Evolutionary conservation across 2,329 filamentous ascomycete genomes (phyloP), one percentile per base, ranked within the genome.

Genomic region (Verticillium klebahnii): DNA sequence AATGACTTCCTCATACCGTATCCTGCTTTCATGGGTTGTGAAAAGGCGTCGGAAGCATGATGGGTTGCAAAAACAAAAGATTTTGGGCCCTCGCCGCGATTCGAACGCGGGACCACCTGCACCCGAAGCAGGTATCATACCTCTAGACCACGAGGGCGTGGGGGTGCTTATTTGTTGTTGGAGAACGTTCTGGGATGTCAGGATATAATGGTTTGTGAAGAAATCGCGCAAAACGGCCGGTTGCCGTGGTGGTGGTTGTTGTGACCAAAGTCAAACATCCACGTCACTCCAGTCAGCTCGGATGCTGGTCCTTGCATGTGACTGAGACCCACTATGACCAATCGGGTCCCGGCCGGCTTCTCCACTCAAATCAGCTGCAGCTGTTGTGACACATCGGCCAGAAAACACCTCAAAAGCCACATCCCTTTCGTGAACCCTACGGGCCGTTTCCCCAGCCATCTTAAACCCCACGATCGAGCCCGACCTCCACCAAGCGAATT

Each of bases 121-220:
- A 57, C 32, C 56, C 56, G 34, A 57, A 57, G 56, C 56, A 57
- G 56, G 55, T 32, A 56, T 56, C 55, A 31, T 56, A 56, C 55
- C 55, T 32, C 55, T 56, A 56, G 55, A 56, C 55, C 55, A 56
- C n/a, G 17, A 31, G 32, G 55, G 12, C 4, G 8, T 25, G 55
- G 31, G 25, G 31, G 29, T 25, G n/a, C 34, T 36, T 14, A 36
- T 36, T 36, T 36, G 34, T 11, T 29, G 50, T 25, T 29, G 23
- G 8, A 29, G 23, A 29, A 9, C 19, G 50, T 23, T 7, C 5
- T 7, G 12, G 23, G 5, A 14, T 17, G n/a, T 6, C 2, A 6
- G 19, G 1, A 36, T 14, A 11, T 36, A 36, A 11, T 36, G 34
- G 9, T 11, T 11, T 11, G 7, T 36, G 2, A 14, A 36, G 6